Base-by-base conservation (phyloP, 176 grass and related monocot species). In the Echinochloa phyllopogon region DNA sequence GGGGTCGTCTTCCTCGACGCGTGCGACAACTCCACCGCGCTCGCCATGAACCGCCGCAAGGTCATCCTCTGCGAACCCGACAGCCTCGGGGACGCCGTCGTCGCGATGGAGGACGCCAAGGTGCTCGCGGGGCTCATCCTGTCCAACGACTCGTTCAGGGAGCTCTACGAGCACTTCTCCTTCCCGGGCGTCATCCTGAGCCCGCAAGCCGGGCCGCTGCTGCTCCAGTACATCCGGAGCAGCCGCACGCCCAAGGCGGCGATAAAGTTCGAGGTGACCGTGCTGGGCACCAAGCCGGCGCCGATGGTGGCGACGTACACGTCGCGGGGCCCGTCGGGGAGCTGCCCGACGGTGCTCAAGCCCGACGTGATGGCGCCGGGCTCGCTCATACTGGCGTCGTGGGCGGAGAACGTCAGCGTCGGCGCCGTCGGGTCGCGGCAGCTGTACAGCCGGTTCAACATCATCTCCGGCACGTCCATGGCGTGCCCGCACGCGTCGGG, bases 391-490 rank as follows among this genome's bases (percentile, higher is more conserved):
- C 43, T 97, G 3, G 90, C 92, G 9, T 89, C 95, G 0, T 94
- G 95, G 95, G 79, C 92, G 3, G 85, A 88, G 64, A 94, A 97
- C 60, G 6, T 81, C 39, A 83, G 76, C 29, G 89, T 87, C 0
- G 52, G 62, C 29, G 13, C 4, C 27, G 95, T 79, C 15, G 82
- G 95, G 8, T 42, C 61, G 18, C 87, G 25, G 71, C 5, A 33
- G 18, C 52, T 92, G 3, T 94, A 86, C 83, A 69, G 53, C 13
- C 82, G 72, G 71, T 94, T 94, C 78, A 92, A 94, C 47, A 85
- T 92, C 50, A 92, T 94, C 40, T 94, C 88, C 0, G 95, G 95
- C 52, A 93, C 95, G 72, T 97, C 92, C 57, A 93, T 97, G 88
- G 79, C 95, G 6, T 93, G 92, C 85, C 92, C 95, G 0, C 95